phyloP scores from a whole-genome alignment of 2,329 filamentous ascomycete genomes.

The Fusarium nanum region DNA sequence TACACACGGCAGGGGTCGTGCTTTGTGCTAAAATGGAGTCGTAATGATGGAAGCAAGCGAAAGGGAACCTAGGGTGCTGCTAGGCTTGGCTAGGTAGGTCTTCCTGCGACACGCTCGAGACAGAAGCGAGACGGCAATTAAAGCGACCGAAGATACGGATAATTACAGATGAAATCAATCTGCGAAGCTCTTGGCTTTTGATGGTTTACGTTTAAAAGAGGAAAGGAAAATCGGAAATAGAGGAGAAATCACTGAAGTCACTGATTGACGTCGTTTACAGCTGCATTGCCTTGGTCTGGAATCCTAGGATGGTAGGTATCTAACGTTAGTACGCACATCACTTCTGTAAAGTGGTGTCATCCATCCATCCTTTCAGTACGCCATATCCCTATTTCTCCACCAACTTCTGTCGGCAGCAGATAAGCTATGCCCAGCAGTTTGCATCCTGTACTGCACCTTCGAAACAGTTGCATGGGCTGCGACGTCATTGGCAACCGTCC shows the following conservation, averaged over 20 bases:
- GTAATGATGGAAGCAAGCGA: slow-evolving; percentile 25
- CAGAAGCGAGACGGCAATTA: slow-evolving; percentile 37
- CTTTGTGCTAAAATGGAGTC: slow-evolving; percentile 8
- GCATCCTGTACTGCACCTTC: slow-evolving; percentile 29
- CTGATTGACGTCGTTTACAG: slow-evolving; percentile 30
- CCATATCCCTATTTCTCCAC: slow-evolving; percentile 28
- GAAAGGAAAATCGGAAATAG: neutral
- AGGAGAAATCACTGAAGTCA: slow-evolving; percentile 18
- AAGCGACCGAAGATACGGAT: neutral
- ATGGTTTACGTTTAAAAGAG: neutral
- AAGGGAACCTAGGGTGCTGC: neutral
- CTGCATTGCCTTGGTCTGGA: slow-evolving; percentile 37
- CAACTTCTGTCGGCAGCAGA: slow-evolving; percentile 26
- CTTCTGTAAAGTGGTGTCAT: slow-evolving; percentile 40
- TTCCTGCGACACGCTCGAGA: slow-evolving; percentile 44
- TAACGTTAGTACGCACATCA: slow-evolving; percentile 30
- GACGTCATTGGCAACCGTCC: slow-evolving; percentile 42
- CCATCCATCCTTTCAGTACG: slow-evolving; percentile 20
- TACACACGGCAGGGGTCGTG: slow-evolving; percentile 29
- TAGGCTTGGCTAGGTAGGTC: slow-evolving; percentile 7
- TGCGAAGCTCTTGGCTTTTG: slow-evolving; percentile 30
- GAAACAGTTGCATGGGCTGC: slow-evolving; percentile 36
- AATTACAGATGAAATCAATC: neutral
- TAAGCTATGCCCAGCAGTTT: slow-evolving; percentile 25
- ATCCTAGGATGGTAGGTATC: slow-evolving; percentile 15